Evolutionary conservation across 768 basidiomycete genomes (phyloP), one percentile per base, ranked within the genome.

Genomic region (Macrolepiota fuliginosa): DNA sequence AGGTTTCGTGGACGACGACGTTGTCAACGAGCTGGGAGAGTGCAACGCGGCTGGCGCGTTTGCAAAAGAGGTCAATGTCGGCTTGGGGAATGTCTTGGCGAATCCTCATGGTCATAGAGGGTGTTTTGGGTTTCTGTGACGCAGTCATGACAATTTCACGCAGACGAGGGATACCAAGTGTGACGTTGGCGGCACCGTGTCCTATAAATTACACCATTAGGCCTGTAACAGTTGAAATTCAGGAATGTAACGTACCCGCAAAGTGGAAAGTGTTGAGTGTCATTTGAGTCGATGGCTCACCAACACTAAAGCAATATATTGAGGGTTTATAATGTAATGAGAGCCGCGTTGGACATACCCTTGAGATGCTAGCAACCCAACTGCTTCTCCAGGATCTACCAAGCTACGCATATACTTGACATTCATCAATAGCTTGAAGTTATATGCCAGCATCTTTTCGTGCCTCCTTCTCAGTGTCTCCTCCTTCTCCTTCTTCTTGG

Each of bases 101-200:
- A 45, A 95, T 80, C 49, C 82, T 83, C 79, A 98, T 90, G 35
- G 80, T 87, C 97, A 99, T 99, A 4, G 94, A 98, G 6, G 97
- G 97, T 1, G 97, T 99, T 73, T 94, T 96, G 54, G 96, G 96
- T 66, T 94, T 91, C 67, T 86, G 86, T 4, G 96, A 96, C 5
- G 97, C 97, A 0, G 96, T 98, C 96, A 98, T 98, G 67, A 99
- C 93, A 69, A 99, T 97, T 78, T 99, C 97, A 73, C 96, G 89
- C 6, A 99, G 81, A 70, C 97, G 96, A 42, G 97, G 97, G 67
- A 99, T 99, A 83, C 97, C 97, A 47, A 99, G 83, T 0, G 97
- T 99, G 63, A 99, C 97, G 72, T 99, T 99, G 45, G 97, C 97
- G 62, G 97, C 97, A 76, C 97, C 96, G 70, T 98, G 97, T 65